A percentile compares a stretch with the other conserved stretches of the same genome.
phyloP scores from a whole-genome alignment of 2,329 filamentous ascomycete species.

The Fonsecaea multimorphosa region DNA sequence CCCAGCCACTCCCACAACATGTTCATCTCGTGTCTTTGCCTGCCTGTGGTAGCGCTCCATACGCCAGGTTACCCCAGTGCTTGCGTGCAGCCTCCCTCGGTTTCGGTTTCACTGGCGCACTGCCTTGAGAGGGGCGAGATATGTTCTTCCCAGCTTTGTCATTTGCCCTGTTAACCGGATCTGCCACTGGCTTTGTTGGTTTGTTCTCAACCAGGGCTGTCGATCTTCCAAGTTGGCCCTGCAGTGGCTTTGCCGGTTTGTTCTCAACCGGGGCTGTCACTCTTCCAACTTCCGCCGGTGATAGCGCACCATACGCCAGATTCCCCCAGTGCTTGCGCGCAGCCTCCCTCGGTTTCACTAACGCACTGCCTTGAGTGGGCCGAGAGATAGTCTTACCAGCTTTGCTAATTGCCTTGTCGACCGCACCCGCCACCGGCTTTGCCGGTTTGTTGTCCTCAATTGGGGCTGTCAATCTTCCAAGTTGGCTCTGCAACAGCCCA shows the following conservation, averaged over 20 bases:
- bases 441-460: background rate
- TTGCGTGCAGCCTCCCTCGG: background rate
- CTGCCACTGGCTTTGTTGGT: background rate
- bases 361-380: background rate
- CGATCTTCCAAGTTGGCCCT: background rate
- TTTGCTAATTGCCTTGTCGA: background rate
- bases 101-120: background rate
- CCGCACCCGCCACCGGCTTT: background rate
- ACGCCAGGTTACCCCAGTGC: background rate
- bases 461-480: background rate
- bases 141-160: background rate
- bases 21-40: background rate
- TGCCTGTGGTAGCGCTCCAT: background rate
- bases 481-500: background rate
- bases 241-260: too few relatives aligned
- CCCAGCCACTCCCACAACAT: background rate
- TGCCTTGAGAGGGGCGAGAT: background rate
- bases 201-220: background rate
- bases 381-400: background rate
- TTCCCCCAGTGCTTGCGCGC: background rate
- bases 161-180: background rate
- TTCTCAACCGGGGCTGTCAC: too few relatives aligned
- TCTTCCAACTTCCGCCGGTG: too few relatives aligned
- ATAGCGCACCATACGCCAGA: background rate
- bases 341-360: background rate